These are phyloP conservation scores for Pseudogymnoascus sp. DNA, from an alignment of 2,329 filamentous ascomycete species.

Conservation along the genomic window DNA sequence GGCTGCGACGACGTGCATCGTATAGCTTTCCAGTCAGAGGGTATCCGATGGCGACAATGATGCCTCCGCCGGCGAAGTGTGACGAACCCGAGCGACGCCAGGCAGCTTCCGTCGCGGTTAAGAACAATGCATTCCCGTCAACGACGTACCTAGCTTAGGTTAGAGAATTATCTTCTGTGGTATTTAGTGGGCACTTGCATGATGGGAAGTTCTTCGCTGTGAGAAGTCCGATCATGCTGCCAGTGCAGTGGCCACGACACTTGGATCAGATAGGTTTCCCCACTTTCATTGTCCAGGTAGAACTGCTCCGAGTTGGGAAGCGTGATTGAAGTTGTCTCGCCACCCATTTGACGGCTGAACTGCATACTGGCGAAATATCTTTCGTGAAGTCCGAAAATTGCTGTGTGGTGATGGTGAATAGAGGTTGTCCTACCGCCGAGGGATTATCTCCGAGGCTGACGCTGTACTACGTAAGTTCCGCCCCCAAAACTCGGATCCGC, in stretches of 20 bases:
- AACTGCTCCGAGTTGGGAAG: constrained; percentile 7
- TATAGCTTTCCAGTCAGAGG: constrained; percentile 42
- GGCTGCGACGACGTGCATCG: constrained; percentile 20
- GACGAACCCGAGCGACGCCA: constrained; percentile 33
- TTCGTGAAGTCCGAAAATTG: background rate
- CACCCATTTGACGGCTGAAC: background rate
- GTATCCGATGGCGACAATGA: constrained; percentile 40
- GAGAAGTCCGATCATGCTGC: constrained; percentile 10
- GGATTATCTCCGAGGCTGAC: background rate
- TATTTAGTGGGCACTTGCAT: constrained; percentile 31
- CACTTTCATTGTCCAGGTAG: constrained; percentile 26
- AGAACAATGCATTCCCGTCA: constrained; percentile 32
- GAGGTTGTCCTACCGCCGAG: background rate
- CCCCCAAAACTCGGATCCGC: background rate
- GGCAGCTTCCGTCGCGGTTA: constrained; percentile 39
- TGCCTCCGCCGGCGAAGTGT: constrained; percentile 36
- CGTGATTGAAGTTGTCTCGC: background rate
- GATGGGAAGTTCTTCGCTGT: constrained; percentile 33
- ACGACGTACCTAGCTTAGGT: constrained; percentile 37
- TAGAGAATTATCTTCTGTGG: constrained; percentile 28
- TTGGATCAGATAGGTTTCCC: constrained; percentile 32
- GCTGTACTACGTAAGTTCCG: background rate
- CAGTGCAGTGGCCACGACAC: constrained; percentile 31
- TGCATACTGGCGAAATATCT: background rate
- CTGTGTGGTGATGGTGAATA: background rate